phyloP scores from a whole-genome alignment of 2,329 filamentous ascomycete species.

The Aspergillus pseudoterreus region DNA sequence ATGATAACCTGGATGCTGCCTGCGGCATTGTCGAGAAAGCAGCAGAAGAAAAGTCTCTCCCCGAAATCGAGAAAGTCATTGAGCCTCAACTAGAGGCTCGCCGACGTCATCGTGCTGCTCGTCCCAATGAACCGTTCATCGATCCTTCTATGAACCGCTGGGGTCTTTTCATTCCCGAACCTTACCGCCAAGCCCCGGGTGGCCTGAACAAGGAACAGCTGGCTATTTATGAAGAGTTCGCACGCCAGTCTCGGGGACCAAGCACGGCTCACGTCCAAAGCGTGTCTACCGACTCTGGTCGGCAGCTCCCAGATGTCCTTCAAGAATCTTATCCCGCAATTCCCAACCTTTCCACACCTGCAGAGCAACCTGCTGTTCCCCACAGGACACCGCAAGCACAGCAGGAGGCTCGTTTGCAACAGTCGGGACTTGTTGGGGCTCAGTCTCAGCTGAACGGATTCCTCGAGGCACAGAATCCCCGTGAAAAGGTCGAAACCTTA shows the following conservation, averaged over 20 bases:
- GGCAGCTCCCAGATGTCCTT: conserved; percentile 60
- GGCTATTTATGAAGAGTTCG: conserved; percentile 95
- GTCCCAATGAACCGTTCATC: conserved; percentile 80
- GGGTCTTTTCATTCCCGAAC: conserved; percentile 90
- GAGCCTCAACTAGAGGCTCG: conserved; percentile 75
- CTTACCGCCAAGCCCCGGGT: conserved; percentile 78
- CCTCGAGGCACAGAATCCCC: conserved; percentile 51
- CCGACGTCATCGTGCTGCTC: conserved; percentile 67
- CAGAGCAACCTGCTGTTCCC: conserved; percentile 59
- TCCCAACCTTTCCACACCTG: conserved; percentile 60
- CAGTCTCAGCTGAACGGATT: conserved; percentile 60
- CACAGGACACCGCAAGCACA: conserved; percentile 54
- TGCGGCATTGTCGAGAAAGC: conserved; percentile 94
- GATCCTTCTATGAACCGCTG: conserved; percentile 80
- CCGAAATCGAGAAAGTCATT: conserved; percentile 93
- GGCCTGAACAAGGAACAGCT: conserved; percentile 89
- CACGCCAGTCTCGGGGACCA: conserved; percentile 71
- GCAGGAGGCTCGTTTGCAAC: conserved; percentile 40
- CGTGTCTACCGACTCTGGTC: conserved; percentile 55
- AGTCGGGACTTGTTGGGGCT: conserved; percentile 32
- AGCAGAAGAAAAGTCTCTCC: conserved; percentile 85
- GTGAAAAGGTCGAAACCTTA: conserved; percentile 52
- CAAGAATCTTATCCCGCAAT: conserved; percentile 59
- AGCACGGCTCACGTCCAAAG: conserved; percentile 52
- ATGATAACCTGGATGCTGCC: conserved; percentile 91